These are phyloP conservation scores for Pythium insidiosum DNA, from an alignment of 352 stramenopile genomes.

Conservation along the genomic window DNA sequence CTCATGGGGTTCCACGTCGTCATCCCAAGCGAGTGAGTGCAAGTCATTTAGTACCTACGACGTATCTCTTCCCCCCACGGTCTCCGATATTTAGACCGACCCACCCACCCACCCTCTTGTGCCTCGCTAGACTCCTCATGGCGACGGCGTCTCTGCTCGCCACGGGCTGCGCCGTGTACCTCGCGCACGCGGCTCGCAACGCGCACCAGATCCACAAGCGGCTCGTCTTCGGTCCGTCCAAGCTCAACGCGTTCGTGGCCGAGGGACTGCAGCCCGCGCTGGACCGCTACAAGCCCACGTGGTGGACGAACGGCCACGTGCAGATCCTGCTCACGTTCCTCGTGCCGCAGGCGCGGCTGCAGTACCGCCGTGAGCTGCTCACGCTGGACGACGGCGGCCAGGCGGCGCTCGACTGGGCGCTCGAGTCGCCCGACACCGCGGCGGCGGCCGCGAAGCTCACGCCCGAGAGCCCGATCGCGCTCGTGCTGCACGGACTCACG, in stretches of 20 bases:
- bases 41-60: too few species aligned
- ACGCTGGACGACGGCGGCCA: slow-evolving; percentile 51
- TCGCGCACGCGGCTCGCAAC: slow-evolving; percentile 12
- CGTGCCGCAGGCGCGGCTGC: slow-evolving; percentile 38
- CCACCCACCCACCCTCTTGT: too few species aligned
- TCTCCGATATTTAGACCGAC: too few species aligned
- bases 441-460: slow-evolving; percentile 1
- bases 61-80: too few species aligned
- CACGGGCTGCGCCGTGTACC: slow-evolving; percentile 21
- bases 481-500: slow-evolving; percentile 67
- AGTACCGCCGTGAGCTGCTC: slow-evolving; percentile 57
- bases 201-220: slow-evolving; percentile 21
- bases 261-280: slow-evolving; percentile 40
- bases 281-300: slow-evolving; percentile 54
- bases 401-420: slow-evolving; percentile 58
- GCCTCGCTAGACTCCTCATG: too few species aligned
- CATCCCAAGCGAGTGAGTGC: too few species aligned
- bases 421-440: slow-evolving; percentile 22
- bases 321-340: slow-evolving; percentile 70
- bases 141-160: slow-evolving; percentile 19
- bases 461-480: slow-evolving; percentile 35
- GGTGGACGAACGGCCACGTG: slow-evolving; percentile 70
- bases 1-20: too few species aligned
- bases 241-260: slow-evolving; percentile 62
- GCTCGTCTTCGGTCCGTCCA: slow-evolving; percentile 51